These are phyloP conservation scores for Cordyceps cateniannulata DNA, from an alignment of 2,329 filamentous ascomycete species.

Conservation along the genomic window DNA sequence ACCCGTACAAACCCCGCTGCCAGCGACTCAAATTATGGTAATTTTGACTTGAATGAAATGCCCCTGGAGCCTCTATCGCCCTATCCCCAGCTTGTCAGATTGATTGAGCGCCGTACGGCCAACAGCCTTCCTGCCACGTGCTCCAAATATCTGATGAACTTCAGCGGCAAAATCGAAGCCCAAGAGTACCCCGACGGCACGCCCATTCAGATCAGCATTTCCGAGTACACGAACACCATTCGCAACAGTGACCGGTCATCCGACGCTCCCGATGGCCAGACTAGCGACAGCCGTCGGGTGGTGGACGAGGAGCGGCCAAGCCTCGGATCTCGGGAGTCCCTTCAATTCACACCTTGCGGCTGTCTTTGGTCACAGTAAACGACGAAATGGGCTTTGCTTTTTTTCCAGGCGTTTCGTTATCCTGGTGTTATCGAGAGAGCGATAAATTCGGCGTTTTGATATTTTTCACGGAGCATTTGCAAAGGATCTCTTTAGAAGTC, in stretches of 20 bases:
- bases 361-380: slow-evolving; percentile 41
- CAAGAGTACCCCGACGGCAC: slow-evolving; percentile 13
- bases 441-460: slow-evolving; percentile 4
- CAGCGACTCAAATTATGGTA: slow-evolving; percentile 14
- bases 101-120: slow-evolving; percentile 45
- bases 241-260: not conserved
- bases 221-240: slow-evolving; percentile 26
- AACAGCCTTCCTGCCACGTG: slow-evolving; percentile 34
- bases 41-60: slow-evolving; percentile 7
- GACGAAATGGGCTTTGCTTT: not conserved
- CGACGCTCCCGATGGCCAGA: not conserved
- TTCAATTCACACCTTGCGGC: slow-evolving; percentile 43
- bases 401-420: not conserved
- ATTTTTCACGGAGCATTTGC: not conserved
- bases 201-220: slow-evolving; percentile 36
- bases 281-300: not conserved
- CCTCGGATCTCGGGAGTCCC: slow-evolving; percentile 4
- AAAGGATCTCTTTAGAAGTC: not conserved
- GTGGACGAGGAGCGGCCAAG: not conserved
- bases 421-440: not conserved
- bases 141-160: slow-evolving; percentile 41
- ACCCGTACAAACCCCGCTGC: slow-evolving; percentile 2
- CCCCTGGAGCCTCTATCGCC: slow-evolving; percentile 21
- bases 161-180: slow-evolving; percentile 26
- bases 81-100: slow-evolving; percentile 48